Evolutionary conservation across 345 rosid genomes (phyloP).

Genomic region (Hibiscus trionum): DNA sequence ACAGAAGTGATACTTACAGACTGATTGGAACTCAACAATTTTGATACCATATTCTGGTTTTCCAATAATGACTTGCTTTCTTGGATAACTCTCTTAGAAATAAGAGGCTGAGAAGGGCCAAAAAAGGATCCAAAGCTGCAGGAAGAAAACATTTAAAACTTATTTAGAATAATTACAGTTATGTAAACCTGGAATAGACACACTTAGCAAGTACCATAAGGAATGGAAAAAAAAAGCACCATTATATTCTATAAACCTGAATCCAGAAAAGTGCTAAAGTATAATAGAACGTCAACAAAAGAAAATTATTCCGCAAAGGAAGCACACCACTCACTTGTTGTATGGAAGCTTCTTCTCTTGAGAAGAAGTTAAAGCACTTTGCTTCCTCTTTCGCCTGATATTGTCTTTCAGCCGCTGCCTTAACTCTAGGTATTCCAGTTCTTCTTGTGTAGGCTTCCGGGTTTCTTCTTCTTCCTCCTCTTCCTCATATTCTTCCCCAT

Average conservation of each 20-base stretch:
- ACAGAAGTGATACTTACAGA: slow-evolving; percentile 30
- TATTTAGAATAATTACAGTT: background rate
- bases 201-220: background rate
- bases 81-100: slow-evolving; percentile 84
- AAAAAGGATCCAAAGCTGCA: slow-evolving; percentile 91
- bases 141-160: slow-evolving; percentile 10
- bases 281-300: background rate
- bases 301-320: background rate
- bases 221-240: background rate
- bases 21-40: slow-evolving; percentile 22
- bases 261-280: background rate
- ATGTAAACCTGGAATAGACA: background rate
- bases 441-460: slow-evolving; percentile 46
- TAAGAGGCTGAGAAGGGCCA: slow-evolving; percentile 88
- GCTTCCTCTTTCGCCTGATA: slow-evolving; percentile 44
- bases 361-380: slow-evolving; percentile 27
- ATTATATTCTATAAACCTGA: background rate
- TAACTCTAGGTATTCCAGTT: slow-evolving; percentile 49
- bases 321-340: slow-evolving; percentile 46
- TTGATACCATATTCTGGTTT: slow-evolving; percentile 46
- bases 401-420: slow-evolving; percentile 62
- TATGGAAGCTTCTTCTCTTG: slow-evolving; percentile 35
- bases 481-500: slow-evolving; percentile 9
- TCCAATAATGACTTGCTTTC: slow-evolving; percentile 93
- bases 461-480: slow-evolving; percentile 38